phyloP scores from a whole-genome alignment of 2,329 filamentous ascomycete genomes.

The Penicillium sp. region DNA sequence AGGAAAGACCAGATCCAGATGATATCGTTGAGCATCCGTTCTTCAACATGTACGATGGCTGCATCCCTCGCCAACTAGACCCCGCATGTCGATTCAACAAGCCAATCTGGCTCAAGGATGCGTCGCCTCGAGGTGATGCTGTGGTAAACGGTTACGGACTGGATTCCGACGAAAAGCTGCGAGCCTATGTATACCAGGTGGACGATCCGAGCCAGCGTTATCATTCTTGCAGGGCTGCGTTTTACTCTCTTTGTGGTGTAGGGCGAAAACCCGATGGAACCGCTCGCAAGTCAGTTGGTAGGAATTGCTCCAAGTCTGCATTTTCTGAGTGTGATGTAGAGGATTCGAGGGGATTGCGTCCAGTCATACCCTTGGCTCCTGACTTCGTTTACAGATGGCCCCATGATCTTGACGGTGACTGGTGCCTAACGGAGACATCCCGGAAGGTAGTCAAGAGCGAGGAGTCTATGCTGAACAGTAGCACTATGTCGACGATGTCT shows the following conservation, averaged over 20 bases:
- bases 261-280: constrained; percentile 45
- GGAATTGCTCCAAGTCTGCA: constrained; percentile 47
- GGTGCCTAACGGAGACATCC: constrained; percentile 34
- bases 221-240: constrained; percentile 41
- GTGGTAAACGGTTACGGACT: constrained; percentile 47
- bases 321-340: constrained; percentile 49
- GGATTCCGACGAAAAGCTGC: constrained; percentile 43
- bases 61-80: constrained; percentile 48
- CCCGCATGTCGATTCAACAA: constrained; percentile 39
- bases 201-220: constrained; percentile 41
- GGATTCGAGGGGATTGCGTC: constrained; percentile 47
- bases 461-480: constrained; percentile 29
- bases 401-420: constrained; percentile 42
- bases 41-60: constrained; percentile 52
- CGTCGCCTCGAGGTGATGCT: constrained; percentile 49
- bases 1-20: constrained; percentile 52
- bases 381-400: constrained; percentile 50
- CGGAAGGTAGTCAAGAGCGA: constrained; percentile 22
- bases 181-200: constrained; percentile 37
- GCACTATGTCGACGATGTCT: constrained; percentile 29
- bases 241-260: constrained; percentile 49
- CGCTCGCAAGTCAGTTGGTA: constrained; percentile 45
- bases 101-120: constrained; percentile 46
- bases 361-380: constrained; percentile 46
- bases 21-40: constrained; percentile 53